Evolutionary conservation across 2,329 filamentous ascomycete species (phyloP), one percentile per base, ranked within the genome.

Genomic region (Kalmusia sp.): DNA sequence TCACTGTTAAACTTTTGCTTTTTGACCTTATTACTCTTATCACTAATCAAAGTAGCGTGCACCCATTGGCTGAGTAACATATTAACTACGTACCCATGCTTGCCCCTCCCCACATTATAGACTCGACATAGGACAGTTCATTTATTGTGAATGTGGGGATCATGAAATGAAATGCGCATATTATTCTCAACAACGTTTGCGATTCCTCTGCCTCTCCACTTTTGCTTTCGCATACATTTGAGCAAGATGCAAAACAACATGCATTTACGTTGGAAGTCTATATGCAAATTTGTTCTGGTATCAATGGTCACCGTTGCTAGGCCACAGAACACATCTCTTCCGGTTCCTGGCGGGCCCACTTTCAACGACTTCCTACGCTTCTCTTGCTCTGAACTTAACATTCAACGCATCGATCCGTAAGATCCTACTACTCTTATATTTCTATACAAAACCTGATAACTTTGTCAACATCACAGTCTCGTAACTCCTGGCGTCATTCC

Each of bases 401-500:
- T 54, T 33, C 52, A 54, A 40, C 46, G 52, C 21, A 54, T 54
- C 39, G 52, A 54, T 43, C 52, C 52, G 52, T 54, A 47, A 39
- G 39, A 15, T 47, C 35, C 27, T 19, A 4, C 8, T 44, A 9
- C n/a, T 8, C 30, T 19, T 24, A 17, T 15, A 19, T 3, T 27
- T 22, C 2, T 17, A 8, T 6, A n/a, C n/a, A n/a, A 7, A 17
- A 35, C 17, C 11, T 6, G 14, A 24, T 14, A 15, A n/a, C n/a
- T n/a, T 22, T 41, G 14, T 35, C 19, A 28, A 1, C 4, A 3
- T 22, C 21, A 17, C 25, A 54, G 45, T 8, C 45, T 58, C 15
- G 68, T 71, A 27, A 67, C 64, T 41, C 69, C 70, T 0, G 52
- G 49, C 27, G 4, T 37, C n/a, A 39, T 51, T 8, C 53, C 53